Evolutionary conservation across 768 basidiomycete genomes (phyloP), one percentile per base, ranked within the genome.

Genomic region (Trametes coccinea): DNA sequence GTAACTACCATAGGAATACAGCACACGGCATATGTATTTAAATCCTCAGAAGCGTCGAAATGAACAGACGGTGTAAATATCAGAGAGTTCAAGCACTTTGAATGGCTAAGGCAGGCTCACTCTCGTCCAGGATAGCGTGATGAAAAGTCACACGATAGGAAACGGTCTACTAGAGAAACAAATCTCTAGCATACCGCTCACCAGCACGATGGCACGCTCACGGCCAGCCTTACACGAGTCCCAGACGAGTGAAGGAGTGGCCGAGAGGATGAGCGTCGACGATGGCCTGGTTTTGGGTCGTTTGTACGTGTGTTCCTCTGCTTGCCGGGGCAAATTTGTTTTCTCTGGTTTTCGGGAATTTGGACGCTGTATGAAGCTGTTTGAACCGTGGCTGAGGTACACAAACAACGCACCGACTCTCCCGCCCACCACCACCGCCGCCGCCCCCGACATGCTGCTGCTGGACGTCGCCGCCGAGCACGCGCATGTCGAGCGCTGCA

Each of bases 311-410:
- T 72, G 66, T 74, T 70, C 72, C 66, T 66, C 62, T 73, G 71
- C 73, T 71, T 69, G 69, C 61, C 61, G 67, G 70, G 65, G 66
- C 73, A 70, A 70, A 69, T 79, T 85, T 89, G 87, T 88, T 86
- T 87, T 87, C 84, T 80, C 78, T 77, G 85, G 86, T 87, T 85
- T 81, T 87, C 78, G 74, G 82, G 76, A 78, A 84, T 89, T 88
- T 89, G 87, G 81, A 82, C 82, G 76, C 73, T 84, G 83, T 84
- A 79, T 79, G 77, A 76, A 78, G 78, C 78, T 83, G 82, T 82
- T 86, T 84, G 79, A 80, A 78, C 74, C 76, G 60, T 62, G 61
- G 60, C 64, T 63, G 65, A 65, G 49, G 40, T 48, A 51, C 56
- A 75, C 79, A 84, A 82, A 78, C 76, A 78, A 71, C 70, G 58